phyloP scores from a whole-genome alignment of 208 protist species.

The Crithidia sp. region DNA sequence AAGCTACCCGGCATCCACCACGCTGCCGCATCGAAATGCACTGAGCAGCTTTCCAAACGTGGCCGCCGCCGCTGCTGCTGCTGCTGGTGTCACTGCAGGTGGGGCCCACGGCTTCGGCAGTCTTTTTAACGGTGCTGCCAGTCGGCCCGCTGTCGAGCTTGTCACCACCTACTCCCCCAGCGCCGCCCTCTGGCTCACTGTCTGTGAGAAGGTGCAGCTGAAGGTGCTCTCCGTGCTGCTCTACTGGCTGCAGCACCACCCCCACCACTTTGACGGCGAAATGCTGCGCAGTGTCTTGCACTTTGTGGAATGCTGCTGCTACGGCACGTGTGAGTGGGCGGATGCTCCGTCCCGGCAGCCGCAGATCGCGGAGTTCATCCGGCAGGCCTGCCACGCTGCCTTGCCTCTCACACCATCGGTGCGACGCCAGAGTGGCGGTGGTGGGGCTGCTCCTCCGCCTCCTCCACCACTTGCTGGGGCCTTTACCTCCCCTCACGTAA shows the following conservation, averaged over 20 bases:
- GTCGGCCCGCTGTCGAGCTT: slow-evolving; percentile 15
- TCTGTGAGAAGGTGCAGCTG: slow-evolving; percentile 50
- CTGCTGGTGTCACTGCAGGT: background rate
- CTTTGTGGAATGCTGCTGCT: slow-evolving; percentile 59
- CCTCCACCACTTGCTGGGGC: background rate
- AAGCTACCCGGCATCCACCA: slow-evolving; percentile 14
- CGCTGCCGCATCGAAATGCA: slow-evolving; percentile 4
- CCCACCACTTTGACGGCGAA: slow-evolving; percentile 57
- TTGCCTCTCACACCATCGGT: slow-evolving; percentile 1
- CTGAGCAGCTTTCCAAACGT: slow-evolving; percentile 6
- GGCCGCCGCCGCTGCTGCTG: background rate
- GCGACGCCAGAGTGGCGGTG: background rate
- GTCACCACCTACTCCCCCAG: slow-evolving; percentile 47
- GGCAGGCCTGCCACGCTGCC: slow-evolving; percentile 26
- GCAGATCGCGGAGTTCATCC: slow-evolving; percentile 59
- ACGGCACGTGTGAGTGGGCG: slow-evolving; percentile 38
- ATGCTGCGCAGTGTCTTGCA: slow-evolving; percentile 54
- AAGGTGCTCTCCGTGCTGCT: slow-evolving; percentile 59
- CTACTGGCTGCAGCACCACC: slow-evolving; percentile 57
- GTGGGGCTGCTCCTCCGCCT: background rate
- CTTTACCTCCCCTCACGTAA: background rate
- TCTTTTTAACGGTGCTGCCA: background rate
- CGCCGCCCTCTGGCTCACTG: slow-evolving; percentile 55
- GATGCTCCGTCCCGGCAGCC: slow-evolving; percentile 51
- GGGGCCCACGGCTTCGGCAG: background rate